phyloP scores from a whole-genome alignment of 2,329 filamentous ascomycete genomes.

The Fusarium sp. region DNA sequence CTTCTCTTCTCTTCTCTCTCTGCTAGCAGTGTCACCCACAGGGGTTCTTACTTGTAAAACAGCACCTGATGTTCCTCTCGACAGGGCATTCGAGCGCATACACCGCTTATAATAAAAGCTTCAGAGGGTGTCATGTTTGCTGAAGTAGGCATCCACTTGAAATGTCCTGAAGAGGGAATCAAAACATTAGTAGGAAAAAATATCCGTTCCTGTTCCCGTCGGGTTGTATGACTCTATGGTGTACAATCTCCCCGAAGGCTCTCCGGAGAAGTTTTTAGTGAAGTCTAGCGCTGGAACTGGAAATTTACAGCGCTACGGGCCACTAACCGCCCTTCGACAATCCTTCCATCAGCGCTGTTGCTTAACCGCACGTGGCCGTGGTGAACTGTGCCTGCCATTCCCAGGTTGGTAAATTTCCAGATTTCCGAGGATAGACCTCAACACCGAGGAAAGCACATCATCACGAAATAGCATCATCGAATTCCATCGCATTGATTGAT shows the following conservation, averaged over 20 bases:
- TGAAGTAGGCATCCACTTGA: not conserved
- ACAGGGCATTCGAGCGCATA: slow-evolving; percentile 25
- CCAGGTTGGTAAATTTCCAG: slow-evolving; percentile 1
- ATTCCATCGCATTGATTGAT: not conserved
- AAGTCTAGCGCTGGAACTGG: slow-evolving; percentile 3
- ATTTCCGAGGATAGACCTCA: slow-evolving; percentile 6
- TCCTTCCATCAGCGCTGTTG: slow-evolving; percentile 2
- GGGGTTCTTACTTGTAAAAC: slow-evolving; percentile 14
- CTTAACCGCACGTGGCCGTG: slow-evolving; percentile 4
- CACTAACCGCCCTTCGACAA: slow-evolving; percentile 3
- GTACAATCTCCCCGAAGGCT: not conserved
- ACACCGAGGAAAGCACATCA: slow-evolving; percentile 1
- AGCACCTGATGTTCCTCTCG: slow-evolving; percentile 22
- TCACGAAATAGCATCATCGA: slow-evolving; percentile 2
- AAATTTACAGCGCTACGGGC: slow-evolving; percentile 11
- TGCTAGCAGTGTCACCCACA: not conserved
- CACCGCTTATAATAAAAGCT: slow-evolving; percentile 27
- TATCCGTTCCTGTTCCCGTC: not conserved
- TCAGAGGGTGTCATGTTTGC: not conserved
- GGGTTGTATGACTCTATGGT: not conserved
- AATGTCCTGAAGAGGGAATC: slow-evolving; percentile 4
- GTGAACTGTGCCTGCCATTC: not conserved
- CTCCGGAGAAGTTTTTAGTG: slow-evolving; percentile 11
- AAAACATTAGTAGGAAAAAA: not conserved
- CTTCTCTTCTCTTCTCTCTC: slow-evolving; percentile 1